A percentile compares a stretch with the other conserved stretches of the same genome.
These are phyloP conservation scores for Leucogyrophana mollusca DNA, from an alignment of 768 basidiomycete genomes.

Conservation along the genomic window DNA sequence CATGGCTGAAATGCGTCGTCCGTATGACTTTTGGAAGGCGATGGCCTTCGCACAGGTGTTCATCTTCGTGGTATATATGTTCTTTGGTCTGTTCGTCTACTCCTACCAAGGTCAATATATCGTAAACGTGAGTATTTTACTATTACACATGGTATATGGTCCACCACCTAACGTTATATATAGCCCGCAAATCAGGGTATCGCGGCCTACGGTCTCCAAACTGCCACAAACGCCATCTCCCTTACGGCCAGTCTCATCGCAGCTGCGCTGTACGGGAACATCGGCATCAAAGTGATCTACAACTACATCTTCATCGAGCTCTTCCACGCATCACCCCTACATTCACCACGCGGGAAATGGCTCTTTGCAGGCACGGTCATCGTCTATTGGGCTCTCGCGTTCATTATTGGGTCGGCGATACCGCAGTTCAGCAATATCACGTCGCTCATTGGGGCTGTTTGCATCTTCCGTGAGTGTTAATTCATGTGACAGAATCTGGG, in stretches of 20 bases:
- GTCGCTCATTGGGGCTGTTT: slow-evolving; percentile 53
- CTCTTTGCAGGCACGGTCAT: slow-evolving; percentile 23
- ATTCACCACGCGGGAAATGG: slow-evolving; percentile 31
- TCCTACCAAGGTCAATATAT: slow-evolving; percentile 61
- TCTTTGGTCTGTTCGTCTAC: slow-evolving; percentile 57
- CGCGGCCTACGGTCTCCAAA: slow-evolving; percentile 31
- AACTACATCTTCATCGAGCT: slow-evolving; percentile 50
- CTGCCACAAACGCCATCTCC: slow-evolving; percentile 40
- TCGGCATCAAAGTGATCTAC: slow-evolving; percentile 60
- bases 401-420: slow-evolving; percentile 55
- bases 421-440: slow-evolving; percentile 59
- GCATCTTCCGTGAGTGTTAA: slow-evolving; percentile 44
- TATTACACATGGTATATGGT: not conserved
- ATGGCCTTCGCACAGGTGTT: slow-evolving; percentile 55
- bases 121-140: slow-evolving; percentile 19
- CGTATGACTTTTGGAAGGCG: slow-evolving; percentile 69
- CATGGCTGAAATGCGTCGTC: slow-evolving; percentile 66
- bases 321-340: slow-evolving; percentile 50
- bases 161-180: not conserved
- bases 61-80: slow-evolving; percentile 52
- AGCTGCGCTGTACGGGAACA: slow-evolving; percentile 63
- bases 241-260: slow-evolving; percentile 56
- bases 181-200: slow-evolving; percentile 33
- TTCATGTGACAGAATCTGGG: too few relatives aligned
- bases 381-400: slow-evolving; percentile 37